Base-by-base conservation (phyloP, 1,139 yeast genomes). In the Kurtzmaniella natalensis region DNA sequence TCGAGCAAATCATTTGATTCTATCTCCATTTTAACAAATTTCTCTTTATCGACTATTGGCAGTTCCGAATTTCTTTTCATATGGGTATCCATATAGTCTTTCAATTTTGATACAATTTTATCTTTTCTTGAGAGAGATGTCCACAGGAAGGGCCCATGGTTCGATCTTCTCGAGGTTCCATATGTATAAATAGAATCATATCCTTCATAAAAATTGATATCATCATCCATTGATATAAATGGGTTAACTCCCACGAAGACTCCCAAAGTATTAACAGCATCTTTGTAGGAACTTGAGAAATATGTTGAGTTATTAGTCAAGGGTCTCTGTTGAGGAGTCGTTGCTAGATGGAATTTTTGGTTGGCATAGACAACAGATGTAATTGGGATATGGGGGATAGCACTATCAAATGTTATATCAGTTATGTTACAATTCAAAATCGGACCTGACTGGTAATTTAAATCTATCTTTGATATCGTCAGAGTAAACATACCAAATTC, bases 121-220 rank as follows among this genome's bases (percentile, higher is more conserved):
- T 70, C 76, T 33, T 57, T 55, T 36, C 53, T 50, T 43, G 65
- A 45, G 10, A 70, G 41, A 0, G 73, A 53, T 5, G 66, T 42
- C 63, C 73, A 63, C 0, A 74, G 51, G 34, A 66, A 58, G 0
- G 71, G 61, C 1, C 71, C 74, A 44, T 53, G 59, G 33, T 56
- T 53, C 30, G 57, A 53, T 31, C 62, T 44, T 27, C 67, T 44
- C 1, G 53, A 40, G 2, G 43, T 30, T 9, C 49, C 57, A 32
- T 51, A 54, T 16, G 46, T 35, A 33, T 53, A 49, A 2, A 55
- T 35, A 0, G 67, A 51, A 10, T 57, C 43, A 40, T 53, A 58
- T 3, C 57, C 62, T n/a, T 52, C 55, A 38, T 56, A 63, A 32
- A 64, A 58, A 37, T 60, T 63, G 21, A 64, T 54, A 1, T 46